These are phyloP conservation scores for Fibroporia radiculosa DNA, from an alignment of 768 basidiomycete species.

Conservation along the genomic window DNA sequence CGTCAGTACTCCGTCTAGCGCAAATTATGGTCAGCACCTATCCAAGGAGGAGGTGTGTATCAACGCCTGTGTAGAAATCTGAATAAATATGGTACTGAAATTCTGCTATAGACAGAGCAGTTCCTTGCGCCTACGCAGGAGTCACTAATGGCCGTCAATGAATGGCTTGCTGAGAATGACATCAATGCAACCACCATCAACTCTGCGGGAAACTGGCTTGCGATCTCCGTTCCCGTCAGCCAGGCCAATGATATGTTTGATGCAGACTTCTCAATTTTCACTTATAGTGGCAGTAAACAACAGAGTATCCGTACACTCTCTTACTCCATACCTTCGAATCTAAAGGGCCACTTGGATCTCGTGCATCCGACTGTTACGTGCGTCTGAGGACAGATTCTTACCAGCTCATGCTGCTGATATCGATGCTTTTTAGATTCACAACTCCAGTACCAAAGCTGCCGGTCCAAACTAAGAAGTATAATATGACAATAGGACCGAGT, in stretches of 20 bases:
- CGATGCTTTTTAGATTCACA: neutral
- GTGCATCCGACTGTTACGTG: slow-evolving; percentile 25
- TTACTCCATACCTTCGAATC: slow-evolving; percentile 23
- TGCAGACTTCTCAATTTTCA: slow-evolving; percentile 24
- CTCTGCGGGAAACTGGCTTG: slow-evolving; percentile 23
- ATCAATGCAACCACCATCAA: slow-evolving; percentile 18
- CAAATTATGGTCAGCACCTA: slow-evolving; percentile 30
- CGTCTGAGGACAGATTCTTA: neutral
- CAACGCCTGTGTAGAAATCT: no score
- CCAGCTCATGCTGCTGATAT: neutral
- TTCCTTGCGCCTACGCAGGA: slow-evolving; percentile 17
- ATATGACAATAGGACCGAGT: slow-evolving; percentile 13
- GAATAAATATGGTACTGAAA: no score
- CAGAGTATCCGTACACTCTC: slow-evolving; percentile 22
- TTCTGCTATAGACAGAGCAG: slow-evolving; percentile 8
- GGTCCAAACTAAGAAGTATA: slow-evolving; percentile 3
- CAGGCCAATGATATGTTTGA: slow-evolving; percentile 24
- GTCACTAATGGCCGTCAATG: slow-evolving; percentile 18
- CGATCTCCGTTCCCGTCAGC: slow-evolving; percentile 18
- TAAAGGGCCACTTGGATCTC: slow-evolving; percentile 20
- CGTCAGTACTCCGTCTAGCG: slow-evolving; percentile 28
- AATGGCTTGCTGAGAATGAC: slow-evolving; percentile 19
- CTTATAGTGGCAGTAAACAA: slow-evolving; percentile 15
- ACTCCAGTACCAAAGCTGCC: neutral
- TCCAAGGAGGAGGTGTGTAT: slow-evolving; percentile 30